phyloP scores from a whole-genome alignment of 345 rosid genomes.

The Rhizophora apiculata region DNA sequence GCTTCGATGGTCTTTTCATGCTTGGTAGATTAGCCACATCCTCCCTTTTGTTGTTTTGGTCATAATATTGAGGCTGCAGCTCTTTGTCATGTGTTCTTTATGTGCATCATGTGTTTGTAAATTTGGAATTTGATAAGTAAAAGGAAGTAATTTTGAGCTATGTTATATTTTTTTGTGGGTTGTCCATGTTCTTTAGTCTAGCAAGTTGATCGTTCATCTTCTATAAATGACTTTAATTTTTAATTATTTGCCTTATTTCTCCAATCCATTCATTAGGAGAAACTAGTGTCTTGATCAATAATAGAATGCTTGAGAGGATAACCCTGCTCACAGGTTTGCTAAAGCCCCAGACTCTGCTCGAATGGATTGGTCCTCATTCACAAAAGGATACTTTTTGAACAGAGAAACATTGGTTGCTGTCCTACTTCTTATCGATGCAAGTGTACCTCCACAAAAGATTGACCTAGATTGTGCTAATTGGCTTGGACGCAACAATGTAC shows the following conservation, averaged over 20 bases:
- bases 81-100: no score
- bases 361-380: conserved; percentile 88
- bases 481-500: conserved; percentile 87
- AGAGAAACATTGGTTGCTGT: conserved; percentile 71
- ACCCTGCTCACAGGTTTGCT: conserved; percentile 52
- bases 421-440: conserved; percentile 83
- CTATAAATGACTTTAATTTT: no score
- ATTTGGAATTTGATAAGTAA: no score
- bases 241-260: background rate
- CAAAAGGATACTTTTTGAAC: conserved; percentile 87
- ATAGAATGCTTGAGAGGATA: background rate
- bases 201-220: no score
- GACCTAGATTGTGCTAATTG: conserved; percentile 94
- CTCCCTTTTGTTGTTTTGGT: no score
- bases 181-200: no score
- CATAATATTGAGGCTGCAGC: no score
- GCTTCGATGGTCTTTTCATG: no score
- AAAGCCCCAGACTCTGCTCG: conserved; percentile 77
- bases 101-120: no score
- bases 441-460: conserved; percentile 87
- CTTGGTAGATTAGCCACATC: no score
- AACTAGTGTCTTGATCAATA: background rate
- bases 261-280: background rate
- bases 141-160: no score
- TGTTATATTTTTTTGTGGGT: no score